Evolutionary conservation across 202 grass and related monocot species (phyloP), one percentile per base, ranked within the genome.

Genomic region (Zizania palustris): DNA sequence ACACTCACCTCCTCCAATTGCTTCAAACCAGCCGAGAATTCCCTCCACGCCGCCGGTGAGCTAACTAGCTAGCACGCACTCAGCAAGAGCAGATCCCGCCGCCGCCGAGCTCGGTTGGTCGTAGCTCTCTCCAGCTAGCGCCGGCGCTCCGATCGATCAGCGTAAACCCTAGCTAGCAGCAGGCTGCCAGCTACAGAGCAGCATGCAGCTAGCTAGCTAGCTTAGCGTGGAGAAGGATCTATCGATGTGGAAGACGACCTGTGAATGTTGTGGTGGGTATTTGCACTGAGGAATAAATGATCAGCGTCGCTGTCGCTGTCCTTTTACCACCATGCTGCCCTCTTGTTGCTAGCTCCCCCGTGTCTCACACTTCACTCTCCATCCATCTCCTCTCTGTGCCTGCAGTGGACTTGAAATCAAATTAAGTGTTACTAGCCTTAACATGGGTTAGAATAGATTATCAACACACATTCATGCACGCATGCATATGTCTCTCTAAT

Each of bases 111-210:
- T 79, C 42, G 11, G 28, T 19, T 36, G 48, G 28, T 19, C 42
- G 48, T 42, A 45, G 48, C 6, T 15, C 67, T 5, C 67, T 43
- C 60, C 43, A 13, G 37, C 35, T 74, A 14, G 62, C n/a, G 1
- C 48, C 45, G 34, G 21, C 8, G 56, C 15, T 13, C 65, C 45
- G 40, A 48, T 28, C 28, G 28, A 28, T 73, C 79, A 65, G 50
- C 66, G 59, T 65, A 75, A 88, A 80, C 81, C 86, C 86, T 88
- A 88, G 86, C 86, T 88, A 88, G 86, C 28, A 28, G 28, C 28
- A 28, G 28, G 10, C 45, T 10, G 67, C 71, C 55, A 75, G 77
- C 75, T 46, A 63, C 61, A 62, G 85, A 33, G 40, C n/a, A 62
- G 63, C 16, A n/a, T n/a, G n/a, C n/a, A 80, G 66, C 43, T 55